Conservation (phyloP, 257 asterid genomes). For the Capsicum baccatum region DNA sequence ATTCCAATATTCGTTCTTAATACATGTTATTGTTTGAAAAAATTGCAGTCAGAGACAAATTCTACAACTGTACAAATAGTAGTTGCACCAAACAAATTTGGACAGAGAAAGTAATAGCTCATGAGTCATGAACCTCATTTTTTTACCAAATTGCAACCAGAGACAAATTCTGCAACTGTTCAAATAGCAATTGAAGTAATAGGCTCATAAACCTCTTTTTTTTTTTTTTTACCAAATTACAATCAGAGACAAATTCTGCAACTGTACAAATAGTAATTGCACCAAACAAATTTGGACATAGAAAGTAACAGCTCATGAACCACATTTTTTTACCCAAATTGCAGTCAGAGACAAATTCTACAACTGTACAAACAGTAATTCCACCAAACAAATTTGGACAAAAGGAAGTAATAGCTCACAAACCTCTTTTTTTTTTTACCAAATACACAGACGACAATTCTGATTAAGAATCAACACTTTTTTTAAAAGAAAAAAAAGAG, state of each 20-base stretch:
- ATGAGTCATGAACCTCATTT: neutral
- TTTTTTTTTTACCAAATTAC: neutral
- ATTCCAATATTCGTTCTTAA: neutral
- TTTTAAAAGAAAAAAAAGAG: neutral
- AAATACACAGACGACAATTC: neutral
- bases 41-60: neutral
- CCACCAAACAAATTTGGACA: neutral
- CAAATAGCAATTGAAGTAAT: neutral
- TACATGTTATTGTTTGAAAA: neutral
- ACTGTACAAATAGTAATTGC: neutral
- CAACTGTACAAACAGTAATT: neutral
- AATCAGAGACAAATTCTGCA: neutral
- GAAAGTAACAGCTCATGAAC: neutral
- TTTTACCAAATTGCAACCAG: neutral
- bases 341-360: neutral
- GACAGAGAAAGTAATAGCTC: neutral
- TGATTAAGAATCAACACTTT: neutral
- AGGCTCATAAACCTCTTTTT: too few species aligned
- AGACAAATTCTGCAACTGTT: constrained; percentile 1
- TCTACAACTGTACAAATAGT: neutral
- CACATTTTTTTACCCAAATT: neutral
- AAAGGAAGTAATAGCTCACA: neutral
- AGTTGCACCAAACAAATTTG: neutral
- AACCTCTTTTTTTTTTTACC: neutral
- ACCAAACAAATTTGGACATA: neutral